phyloP scores from a whole-genome alignment of 192 early-diverging fungal species.

The Gonapodya sp. region DNA sequence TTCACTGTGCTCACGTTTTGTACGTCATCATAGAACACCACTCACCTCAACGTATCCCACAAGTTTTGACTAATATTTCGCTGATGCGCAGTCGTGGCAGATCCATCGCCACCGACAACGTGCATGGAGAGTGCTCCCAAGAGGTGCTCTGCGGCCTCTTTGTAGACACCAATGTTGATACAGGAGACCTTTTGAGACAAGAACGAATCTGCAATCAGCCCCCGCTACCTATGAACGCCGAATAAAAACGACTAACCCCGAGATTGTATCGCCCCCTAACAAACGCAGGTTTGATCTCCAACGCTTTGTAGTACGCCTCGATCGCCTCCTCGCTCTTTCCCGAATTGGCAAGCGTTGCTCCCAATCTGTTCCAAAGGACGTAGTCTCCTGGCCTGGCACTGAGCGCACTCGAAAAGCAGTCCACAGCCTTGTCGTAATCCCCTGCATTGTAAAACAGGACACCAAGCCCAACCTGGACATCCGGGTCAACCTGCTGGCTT shows the following conservation, averaged over 20 bases:
- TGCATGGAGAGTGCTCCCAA: slow-evolving; percentile 19
- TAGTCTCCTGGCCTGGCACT: slow-evolving; percentile 18
- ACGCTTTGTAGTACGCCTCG: slow-evolving; percentile 21
- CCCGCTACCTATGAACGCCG: not conserved
- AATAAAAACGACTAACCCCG: slow-evolving; percentile 5
- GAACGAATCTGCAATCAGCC: not conserved
- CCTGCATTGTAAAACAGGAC: slow-evolving; percentile 17
- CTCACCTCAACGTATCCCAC: slow-evolving; percentile 53
- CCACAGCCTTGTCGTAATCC: slow-evolving; percentile 19
- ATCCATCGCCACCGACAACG: slow-evolving; percentile 22
- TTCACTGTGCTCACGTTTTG: slow-evolving; percentile 21
- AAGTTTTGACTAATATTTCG: slow-evolving; percentile 55
- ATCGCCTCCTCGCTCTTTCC: slow-evolving; percentile 19
- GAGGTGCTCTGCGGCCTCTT: slow-evolving; percentile 20
- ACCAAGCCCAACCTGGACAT: slow-evolving; percentile 18
- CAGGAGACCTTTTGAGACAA: not conserved
- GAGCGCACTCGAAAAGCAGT: slow-evolving; percentile 18
- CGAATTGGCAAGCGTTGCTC: slow-evolving; percentile 19
- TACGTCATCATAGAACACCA: slow-evolving; percentile 54
- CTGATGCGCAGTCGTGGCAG: slow-evolving; percentile 25
- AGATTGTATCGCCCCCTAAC: slow-evolving; percentile 18
- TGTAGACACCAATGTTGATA: slow-evolving; percentile 18
- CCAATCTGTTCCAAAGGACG: slow-evolving; percentile 19
- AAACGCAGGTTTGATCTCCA: slow-evolving; percentile 20
- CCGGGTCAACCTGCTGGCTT: slow-evolving; percentile 24